Evolutionary conservation across 345 rosid species (phyloP).

Genomic region (Draba incana): DNA sequence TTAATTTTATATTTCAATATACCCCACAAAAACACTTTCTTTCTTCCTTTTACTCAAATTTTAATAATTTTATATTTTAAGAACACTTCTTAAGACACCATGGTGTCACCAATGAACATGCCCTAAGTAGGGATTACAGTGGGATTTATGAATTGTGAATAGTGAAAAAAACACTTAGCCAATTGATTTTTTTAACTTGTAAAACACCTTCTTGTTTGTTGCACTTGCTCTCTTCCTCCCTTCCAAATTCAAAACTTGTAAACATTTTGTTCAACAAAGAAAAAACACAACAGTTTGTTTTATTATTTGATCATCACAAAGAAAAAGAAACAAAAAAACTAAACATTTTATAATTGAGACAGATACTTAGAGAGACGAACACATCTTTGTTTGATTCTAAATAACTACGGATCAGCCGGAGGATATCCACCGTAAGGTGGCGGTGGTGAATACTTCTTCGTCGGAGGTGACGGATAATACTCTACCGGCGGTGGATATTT

Average conservation of each 20-base stretch:
- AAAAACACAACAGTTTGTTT: background rate
- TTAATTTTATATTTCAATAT: too few species aligned
- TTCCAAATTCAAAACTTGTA: background rate
- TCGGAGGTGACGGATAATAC: constrained; percentile 2
- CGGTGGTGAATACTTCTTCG: constrained; percentile 15
- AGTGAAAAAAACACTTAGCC: too few species aligned
- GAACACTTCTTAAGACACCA: too few species aligned
- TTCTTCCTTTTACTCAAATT: too few species aligned
- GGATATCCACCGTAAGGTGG: constrained; percentile 36
- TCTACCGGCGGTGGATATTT: constrained; percentile 13
- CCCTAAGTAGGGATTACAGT: too few species aligned
- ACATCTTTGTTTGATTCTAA: constrained; percentile 19
- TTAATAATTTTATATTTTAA: too few species aligned
- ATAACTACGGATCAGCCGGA: constrained; percentile 16
- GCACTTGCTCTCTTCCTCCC: background rate
- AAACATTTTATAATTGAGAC: background rate
- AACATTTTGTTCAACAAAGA: constrained; percentile 1
- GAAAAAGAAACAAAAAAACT: background rate
- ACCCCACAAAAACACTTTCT: too few species aligned
- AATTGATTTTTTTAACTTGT: background rate
- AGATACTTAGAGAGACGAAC: background rate
- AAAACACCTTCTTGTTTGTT: background rate
- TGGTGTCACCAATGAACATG: too few species aligned
- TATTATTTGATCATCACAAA: constrained; percentile 11
- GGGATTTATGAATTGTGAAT: too few species aligned